Base-by-base conservation (phyloP, 352 stramenopile genomes). In the Globisporangium paddicum region DNA sequence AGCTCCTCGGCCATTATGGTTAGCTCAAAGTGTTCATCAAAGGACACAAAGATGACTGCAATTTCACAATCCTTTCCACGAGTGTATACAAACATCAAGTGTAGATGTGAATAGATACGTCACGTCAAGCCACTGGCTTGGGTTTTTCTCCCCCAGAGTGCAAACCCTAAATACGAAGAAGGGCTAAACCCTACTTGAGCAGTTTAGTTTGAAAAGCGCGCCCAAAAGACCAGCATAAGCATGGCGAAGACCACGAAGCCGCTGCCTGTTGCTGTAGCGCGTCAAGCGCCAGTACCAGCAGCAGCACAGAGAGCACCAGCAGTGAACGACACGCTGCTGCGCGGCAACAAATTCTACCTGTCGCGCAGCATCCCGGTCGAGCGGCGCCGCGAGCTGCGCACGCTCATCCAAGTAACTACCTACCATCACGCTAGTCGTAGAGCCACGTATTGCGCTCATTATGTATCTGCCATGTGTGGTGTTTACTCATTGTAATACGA, bases 381-480 rank as follows among this genome's bases (percentile, higher is more conserved):
- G 9, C 59, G 59, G 1, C 51, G 59, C 19, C 19, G 2, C 4
- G 21, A 49, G 7, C 44, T 65, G 44, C 23, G 42, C 16, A 13
- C 0, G 13, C 59, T 65, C 35, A 65, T 65, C 34, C 21, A 56
- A 26, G 59, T 65, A n/a, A n/a, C n/a, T n/a, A n/a, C n/a, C n/a
- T n/a, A n/a, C 16, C 6, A 46, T 28, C 19, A 42, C n/a, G 28
- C 10, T 21, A 18, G 14, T 21, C 10, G 16, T 23, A 4, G 5
- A 26, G 28, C n/a, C 30, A n/a, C 35, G 9, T 55, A n/a, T 46
- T 46, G 19, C 46, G 49, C 26, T 26, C 19, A 46, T 23, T 34
- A 28, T 23, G 23, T 28, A 5, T 53, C 18, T 48, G 21, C 11
- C 8, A 37, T 42, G 54, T 46, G 2, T 19, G 21, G 18, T n/a